Percentiles rank a stretch among this genome's conserved stretches.
Conservation (phyloP, 257 asterid species). For the Jacaranda mimosifolia region DNA sequence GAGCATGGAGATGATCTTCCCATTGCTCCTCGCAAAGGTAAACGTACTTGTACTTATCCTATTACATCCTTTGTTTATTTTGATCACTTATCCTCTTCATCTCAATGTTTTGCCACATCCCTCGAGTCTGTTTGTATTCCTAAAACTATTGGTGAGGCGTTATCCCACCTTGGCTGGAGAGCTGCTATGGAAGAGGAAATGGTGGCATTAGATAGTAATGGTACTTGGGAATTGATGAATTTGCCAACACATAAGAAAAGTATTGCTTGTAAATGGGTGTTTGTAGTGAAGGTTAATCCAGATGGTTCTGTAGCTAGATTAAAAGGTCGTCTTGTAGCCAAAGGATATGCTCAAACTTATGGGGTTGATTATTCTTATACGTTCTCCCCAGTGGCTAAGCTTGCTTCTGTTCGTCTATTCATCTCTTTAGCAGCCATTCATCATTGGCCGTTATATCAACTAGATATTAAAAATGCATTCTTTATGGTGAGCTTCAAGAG, state of each 20-base stretch:
- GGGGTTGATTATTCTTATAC: too few species aligned
- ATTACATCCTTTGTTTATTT: neutral
- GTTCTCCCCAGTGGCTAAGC: too few species aligned
- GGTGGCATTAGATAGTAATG: neutral
- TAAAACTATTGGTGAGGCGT: neutral
- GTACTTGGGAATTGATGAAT: too few species aligned
- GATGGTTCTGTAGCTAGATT: neutral
- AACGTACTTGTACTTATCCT: neutral
- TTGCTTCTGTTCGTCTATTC: too few species aligned
- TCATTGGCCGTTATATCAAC: too few species aligned
- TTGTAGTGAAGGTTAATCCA: neutral
- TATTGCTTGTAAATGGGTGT: neutral
- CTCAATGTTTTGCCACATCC: neutral
- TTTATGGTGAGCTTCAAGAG: too few species aligned
- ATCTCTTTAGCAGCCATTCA: too few species aligned
- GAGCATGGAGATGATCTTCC: neutral
- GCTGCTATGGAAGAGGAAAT: neutral
- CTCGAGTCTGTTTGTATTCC: neutral
- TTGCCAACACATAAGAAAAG: too few species aligned
- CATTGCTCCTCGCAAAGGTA: neutral
- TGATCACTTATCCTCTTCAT: neutral
- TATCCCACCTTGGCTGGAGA: neutral
- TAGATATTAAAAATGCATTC: too few species aligned
- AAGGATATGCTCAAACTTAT: too few species aligned
- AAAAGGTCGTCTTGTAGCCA: neutral